Conservation (phyloP, 2,329 filamentous ascomycete genomes). For the Passalora sequoiae region DNA sequence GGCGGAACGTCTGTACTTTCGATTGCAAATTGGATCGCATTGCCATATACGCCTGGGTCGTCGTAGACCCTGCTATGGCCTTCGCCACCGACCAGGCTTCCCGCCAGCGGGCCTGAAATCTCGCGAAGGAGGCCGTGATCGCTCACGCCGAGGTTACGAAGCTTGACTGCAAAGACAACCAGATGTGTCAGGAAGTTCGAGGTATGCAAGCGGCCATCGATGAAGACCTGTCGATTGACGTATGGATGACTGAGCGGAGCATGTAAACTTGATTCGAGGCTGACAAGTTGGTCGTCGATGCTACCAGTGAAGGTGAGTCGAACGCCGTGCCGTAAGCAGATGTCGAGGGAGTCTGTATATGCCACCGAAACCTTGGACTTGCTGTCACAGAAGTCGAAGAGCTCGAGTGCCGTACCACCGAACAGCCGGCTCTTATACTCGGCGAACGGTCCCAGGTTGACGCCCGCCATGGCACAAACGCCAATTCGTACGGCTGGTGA, state of each 20-base stretch:
- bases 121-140: slow-evolving; percentile 93
- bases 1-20: slow-evolving; percentile 39
- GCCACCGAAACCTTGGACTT: slow-evolving; percentile 76
- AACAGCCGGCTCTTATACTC: slow-evolving; percentile 88
- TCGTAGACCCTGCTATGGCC: slow-evolving; percentile 93
- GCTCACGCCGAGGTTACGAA: slow-evolving; percentile 85
- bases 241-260: slow-evolving; percentile 82
- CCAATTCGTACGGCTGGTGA: slow-evolving; percentile 66
- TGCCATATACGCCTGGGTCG: slow-evolving; percentile 76
- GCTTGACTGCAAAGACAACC: slow-evolving; percentile 85
- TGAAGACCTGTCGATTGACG: slow-evolving; percentile 91
- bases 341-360: slow-evolving; percentile 70
- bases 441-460: slow-evolving; percentile 86
- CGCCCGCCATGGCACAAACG: slow-evolving; percentile 83
- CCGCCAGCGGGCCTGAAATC: slow-evolving; percentile 79
- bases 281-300: slow-evolving; percentile 94
- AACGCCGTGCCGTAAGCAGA: slow-evolving; percentile 70
- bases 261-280: slow-evolving; percentile 87
- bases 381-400: slow-evolving; percentile 87
- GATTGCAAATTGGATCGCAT: slow-evolving; percentile 45
- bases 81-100: slow-evolving; percentile 84
- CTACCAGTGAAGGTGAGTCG: slow-evolving; percentile 85
- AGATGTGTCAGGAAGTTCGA: slow-evolving; percentile 92
- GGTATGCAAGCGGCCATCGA: slow-evolving; percentile 85
- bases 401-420: slow-evolving; percentile 83